Base-by-base conservation (phyloP, 2,329 filamentous ascomycete genomes). In the Cladorrhinum sp. region DNA sequence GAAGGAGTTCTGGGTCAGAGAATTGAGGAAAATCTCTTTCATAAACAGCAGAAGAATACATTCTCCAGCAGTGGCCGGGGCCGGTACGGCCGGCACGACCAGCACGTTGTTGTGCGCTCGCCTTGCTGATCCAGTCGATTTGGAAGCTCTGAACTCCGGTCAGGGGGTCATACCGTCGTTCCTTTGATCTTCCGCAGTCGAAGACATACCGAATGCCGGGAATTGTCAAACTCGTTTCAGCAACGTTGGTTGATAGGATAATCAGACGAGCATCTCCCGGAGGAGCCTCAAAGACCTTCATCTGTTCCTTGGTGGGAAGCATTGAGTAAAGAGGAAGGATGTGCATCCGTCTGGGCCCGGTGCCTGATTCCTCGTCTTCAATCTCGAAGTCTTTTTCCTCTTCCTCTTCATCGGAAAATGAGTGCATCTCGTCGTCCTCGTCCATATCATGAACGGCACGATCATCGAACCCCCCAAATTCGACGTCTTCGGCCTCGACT, bases 131-230 rank as follows among this genome's bases (percentile, higher is more conserved):
- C 92, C 94, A 99, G 46, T 90, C 89, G 57, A 99, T 86, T 69
- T 96, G 90, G 72, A 96, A 99, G 71, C 90, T 96, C 73, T 99
- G 95, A 0, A 99, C 94, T 2, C 94, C 94, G 8, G 90, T 97
- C 10, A 85, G 78, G n/a, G 86, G 82, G 72, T 98, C 91, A 70
- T 95, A 98, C 61, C 88, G 90, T 64, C 94, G 89, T 73, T 97
- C 93, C 74, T 99, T 99, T 36, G 91, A 89, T 55, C 96, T 84
- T 33, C 95, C 95, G 66, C 91, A 93, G 74, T 98, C 94, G 64
- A 99, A 97, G 8, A 99, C 95, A 71, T 97, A 99, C 62, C 91
- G 86, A 63, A 96, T 93, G 1, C 92, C 93, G 0, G 95, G 94
- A 60, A 99, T 99, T 0, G 95, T 99, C 72, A 99, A 82, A 84